Evolutionary conservation across 768 basidiomycete genomes (phyloP).

Genomic region (Mycena chlorophos): DNA sequence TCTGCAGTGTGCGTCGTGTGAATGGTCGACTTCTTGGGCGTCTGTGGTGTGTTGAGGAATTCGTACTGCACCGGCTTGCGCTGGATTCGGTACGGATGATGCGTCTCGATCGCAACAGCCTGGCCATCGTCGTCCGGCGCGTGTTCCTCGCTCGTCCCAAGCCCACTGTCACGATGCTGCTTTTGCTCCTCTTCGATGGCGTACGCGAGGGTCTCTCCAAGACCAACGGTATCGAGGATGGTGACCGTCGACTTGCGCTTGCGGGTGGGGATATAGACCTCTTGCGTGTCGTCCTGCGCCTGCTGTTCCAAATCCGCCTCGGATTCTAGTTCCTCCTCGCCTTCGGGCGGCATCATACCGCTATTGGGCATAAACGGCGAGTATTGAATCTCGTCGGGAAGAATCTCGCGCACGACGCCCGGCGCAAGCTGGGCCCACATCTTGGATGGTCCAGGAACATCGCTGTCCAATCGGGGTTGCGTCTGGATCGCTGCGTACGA

Average conservation of each 20-base stretch:
- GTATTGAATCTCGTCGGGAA: slow-evolving; percentile 47
- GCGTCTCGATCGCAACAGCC: slow-evolving; percentile 14
- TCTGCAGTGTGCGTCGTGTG: slow-evolving; percentile 24
- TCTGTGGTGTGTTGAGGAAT: slow-evolving; percentile 31
- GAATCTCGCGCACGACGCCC: slow-evolving; percentile 44
- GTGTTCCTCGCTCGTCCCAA: slow-evolving; percentile 49
- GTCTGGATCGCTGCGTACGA: slow-evolving; percentile 37
- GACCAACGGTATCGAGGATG: slow-evolving; percentile 54
- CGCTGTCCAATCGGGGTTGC: slow-evolving; percentile 36
- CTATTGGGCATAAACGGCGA: slow-evolving; percentile 44
- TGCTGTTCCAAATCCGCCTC: no score
- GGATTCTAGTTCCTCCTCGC: background rate
- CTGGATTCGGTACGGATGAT: slow-evolving; percentile 22
- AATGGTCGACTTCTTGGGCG: slow-evolving; percentile 19
- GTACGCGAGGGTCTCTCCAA: slow-evolving; percentile 64
- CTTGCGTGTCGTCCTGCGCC: background rate
- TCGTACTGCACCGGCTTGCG: slow-evolving; percentile 41
- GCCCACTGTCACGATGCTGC: slow-evolving; percentile 48
- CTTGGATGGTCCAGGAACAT: slow-evolving; percentile 42
- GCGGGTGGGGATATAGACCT: background rate
- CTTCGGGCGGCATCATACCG: background rate
- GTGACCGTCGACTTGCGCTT: slow-evolving; percentile 23
- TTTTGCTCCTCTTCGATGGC: slow-evolving; percentile 31
- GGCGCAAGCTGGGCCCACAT: slow-evolving; percentile 55
- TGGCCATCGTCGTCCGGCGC: slow-evolving; percentile 16